These are phyloP conservation scores for Phalaenopsis hybrid DNA, from an alignment of 116 monocot species.

Conservation along the genomic window DNA sequence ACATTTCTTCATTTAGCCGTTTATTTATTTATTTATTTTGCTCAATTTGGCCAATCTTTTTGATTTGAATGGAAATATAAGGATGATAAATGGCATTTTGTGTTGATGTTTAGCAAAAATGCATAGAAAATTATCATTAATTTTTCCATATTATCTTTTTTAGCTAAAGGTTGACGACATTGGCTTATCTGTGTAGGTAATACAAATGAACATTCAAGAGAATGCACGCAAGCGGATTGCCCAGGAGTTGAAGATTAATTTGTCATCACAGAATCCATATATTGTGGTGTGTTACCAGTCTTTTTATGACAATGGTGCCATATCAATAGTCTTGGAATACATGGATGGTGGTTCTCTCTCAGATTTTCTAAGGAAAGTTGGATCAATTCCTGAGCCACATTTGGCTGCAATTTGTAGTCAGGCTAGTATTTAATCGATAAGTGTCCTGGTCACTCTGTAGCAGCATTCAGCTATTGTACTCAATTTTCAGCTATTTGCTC, in stretches of 20 bases:
- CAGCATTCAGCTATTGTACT: neutral
- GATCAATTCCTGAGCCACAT: constrained; percentile 73
- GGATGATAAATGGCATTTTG: neutral
- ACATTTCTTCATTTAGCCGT: neutral
- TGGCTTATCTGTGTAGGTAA: constrained; percentile 37
- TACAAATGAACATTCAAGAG: constrained; percentile 74
- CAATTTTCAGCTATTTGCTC: constrained; percentile 3
- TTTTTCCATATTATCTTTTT: neutral
- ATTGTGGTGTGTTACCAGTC: constrained; percentile 75
- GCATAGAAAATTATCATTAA: neutral
- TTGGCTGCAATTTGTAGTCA: constrained; percentile 86
- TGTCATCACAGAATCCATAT: constrained; percentile 55
- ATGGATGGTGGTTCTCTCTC: constrained; percentile 93
- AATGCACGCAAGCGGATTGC: constrained; percentile 53
- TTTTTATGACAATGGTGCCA: constrained; percentile 75
- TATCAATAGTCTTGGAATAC: constrained; percentile 88
- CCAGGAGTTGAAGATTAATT: constrained; percentile 74
- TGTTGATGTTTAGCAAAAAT: neutral
- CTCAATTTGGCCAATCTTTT: neutral
- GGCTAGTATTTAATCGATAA: constrained; percentile 29
- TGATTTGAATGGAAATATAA: neutral
- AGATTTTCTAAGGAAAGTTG: constrained; percentile 63
- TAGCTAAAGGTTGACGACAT: neutral
- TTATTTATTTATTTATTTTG: neutral
- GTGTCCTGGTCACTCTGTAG: neutral